Evolutionary conservation across 2,329 filamentous ascomycete genomes (phyloP).

Genomic region (Thielaviopsis populi): DNA sequence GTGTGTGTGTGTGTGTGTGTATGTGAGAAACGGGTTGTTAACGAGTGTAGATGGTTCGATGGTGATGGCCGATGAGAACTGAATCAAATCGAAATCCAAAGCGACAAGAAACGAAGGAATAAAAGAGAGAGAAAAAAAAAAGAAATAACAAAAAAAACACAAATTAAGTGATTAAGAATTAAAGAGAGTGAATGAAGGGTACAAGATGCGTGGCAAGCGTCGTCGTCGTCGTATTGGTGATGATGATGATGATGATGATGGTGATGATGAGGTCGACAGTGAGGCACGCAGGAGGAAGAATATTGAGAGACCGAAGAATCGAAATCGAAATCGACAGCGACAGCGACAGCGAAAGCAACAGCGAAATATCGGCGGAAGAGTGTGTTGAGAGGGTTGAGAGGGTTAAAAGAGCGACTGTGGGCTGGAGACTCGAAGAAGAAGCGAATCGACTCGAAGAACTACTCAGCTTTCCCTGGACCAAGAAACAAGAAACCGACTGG

Average conservation of each 20-base stretch:
- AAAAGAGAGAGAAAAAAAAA: constrained; percentile 7
- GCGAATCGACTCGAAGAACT: constrained; percentile 17
- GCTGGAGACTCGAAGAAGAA: constrained; percentile 17
- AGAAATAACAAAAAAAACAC: constrained; percentile 4
- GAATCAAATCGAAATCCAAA: constrained; percentile 12
- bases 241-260: not conserved
- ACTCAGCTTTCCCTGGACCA: constrained; percentile 16
- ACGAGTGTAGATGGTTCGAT: constrained; percentile 26
- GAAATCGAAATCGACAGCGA: constrained; percentile 28
- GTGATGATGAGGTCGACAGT: no score
- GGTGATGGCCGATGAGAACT: constrained; percentile 20
- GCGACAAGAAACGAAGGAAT: not conserved
- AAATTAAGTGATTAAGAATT: constrained; percentile 17
- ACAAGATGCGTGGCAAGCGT: not conserved
- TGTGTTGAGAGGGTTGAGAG: constrained; percentile 1
- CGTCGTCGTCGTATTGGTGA: no score
- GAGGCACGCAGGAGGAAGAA: no score
- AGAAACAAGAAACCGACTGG: constrained; percentile 14
- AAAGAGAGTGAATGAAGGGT: constrained; percentile 16
- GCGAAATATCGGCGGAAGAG: no score
- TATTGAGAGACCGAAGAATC: not conserved
- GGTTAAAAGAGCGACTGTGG: constrained; percentile 15
- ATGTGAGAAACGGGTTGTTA: not conserved
- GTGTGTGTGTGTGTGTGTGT: constrained; percentile 18
- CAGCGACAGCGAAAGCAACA: constrained; percentile 26